phyloP scores from a whole-genome alignment of 2,329 filamentous ascomycete species.

The Sporothrix luriei region DNA sequence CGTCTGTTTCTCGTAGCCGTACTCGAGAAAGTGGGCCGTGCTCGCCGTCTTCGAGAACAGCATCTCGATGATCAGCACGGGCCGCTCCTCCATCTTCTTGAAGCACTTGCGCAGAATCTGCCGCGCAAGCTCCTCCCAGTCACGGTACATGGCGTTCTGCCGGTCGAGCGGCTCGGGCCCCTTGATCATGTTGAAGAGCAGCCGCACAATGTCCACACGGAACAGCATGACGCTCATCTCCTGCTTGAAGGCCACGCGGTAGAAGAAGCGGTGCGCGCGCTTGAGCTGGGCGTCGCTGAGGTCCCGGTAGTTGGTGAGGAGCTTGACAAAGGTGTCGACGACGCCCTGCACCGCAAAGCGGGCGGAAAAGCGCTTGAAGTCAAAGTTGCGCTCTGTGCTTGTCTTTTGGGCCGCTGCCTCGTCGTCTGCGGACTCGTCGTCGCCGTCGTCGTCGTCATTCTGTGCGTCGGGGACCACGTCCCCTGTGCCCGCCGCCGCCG shows the following conservation, averaged over 20 bases:
- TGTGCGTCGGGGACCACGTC: conserved; percentile 55
- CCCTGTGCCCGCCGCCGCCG: no score
- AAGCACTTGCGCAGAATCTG: conserved; percentile 81
- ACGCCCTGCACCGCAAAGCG: conserved; percentile 83
- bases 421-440: conserved; percentile 73
- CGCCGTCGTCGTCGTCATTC: conserved; percentile 63
- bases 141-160: conserved; percentile 68
- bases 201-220: conserved; percentile 83
- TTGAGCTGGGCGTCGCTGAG: conserved; percentile 80
- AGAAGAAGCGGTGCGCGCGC: conserved; percentile 89
- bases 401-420: conserved; percentile 68
- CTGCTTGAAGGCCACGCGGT: conserved; percentile 92
- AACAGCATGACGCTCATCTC: conserved; percentile 87
- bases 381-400: conserved; percentile 85
- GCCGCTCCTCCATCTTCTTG: conserved; percentile 82
- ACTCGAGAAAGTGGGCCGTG: conserved; percentile 85
- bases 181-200: conserved; percentile 90
- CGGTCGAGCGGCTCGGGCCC: conserved; percentile 76
- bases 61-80: conserved; percentile 85
- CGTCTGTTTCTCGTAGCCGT: conserved; percentile 82
- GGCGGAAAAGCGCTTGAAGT: conserved; percentile 80
- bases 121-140: conserved; percentile 88
- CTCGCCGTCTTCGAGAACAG: conserved; percentile 88
- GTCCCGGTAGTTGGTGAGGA: conserved; percentile 79
- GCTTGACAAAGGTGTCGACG: conserved; percentile 83